These are phyloP conservation scores for Boletus edulis DNA, from an alignment of 768 basidiomycete species.

Conservation along the genomic window DNA sequence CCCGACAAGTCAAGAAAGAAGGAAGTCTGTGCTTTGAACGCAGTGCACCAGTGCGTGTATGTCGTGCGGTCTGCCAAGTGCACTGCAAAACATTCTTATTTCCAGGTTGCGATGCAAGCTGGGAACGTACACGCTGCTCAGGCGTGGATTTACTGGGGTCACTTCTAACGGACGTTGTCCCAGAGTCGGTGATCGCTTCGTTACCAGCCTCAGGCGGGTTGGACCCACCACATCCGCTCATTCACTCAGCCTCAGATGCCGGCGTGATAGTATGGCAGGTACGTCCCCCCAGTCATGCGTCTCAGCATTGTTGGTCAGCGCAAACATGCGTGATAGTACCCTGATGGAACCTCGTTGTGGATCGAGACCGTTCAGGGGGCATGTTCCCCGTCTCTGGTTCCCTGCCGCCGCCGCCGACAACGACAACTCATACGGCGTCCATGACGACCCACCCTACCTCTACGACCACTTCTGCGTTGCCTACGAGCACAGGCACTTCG, in stretches of 20 bases:
- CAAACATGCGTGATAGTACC: conserved; percentile 26
- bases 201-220: conserved; percentile 18
- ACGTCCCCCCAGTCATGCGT: not conserved
- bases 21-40: conserved; percentile 58
- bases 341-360: conserved; percentile 39
- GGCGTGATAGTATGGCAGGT: conserved; percentile 47
- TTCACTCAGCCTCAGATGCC: conserved; percentile 41
- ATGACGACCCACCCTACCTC: not conserved
- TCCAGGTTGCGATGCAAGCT: conserved; percentile 56
- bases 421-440: not conserved
- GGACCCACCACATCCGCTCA: conserved; percentile 27
- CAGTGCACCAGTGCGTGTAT: conserved; percentile 44
- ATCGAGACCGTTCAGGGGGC: conserved; percentile 38
- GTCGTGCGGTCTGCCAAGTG: not conserved
- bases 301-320: not conserved
- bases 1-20: conserved; percentile 35
- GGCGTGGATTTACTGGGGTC: conserved; percentile 66
- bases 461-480: conserved; percentile 7
- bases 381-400: conserved; percentile 31
- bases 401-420: not conserved
- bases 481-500: conserved; percentile 20
- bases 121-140: conserved; percentile 58
- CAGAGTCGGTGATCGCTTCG: conserved; percentile 31
- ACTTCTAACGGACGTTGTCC: conserved; percentile 49
- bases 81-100: not conserved